Base-by-base conservation (phyloP, 495 filamentous ascomycete genomes). In the Viridothelium virens region DNA sequence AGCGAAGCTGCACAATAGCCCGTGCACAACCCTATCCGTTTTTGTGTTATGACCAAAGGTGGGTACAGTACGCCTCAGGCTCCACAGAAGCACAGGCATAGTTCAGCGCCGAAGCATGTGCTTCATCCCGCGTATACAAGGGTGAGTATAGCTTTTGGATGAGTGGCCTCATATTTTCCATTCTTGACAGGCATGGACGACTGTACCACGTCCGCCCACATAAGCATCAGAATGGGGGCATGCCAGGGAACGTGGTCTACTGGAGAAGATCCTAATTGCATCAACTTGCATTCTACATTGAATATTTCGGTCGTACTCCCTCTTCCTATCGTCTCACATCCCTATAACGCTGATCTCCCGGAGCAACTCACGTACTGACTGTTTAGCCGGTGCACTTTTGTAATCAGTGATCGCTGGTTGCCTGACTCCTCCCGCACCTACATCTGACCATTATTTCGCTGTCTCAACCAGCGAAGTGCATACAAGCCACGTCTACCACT, bases 371-470 rank as follows among this genome's bases (percentile, higher is more conserved):
- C 56, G n/a, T 61, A 31, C 56, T n/a, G 25, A 25, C 25, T 25
- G 1, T 61, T 31, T 11, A n/a, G 5, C 31, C 59, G 38, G 12
- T 16, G 12, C 36, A 12, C 31, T 25, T 36, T 59, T 9, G 7
- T 25, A 59, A 36, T 59, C 34, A 9, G 34, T n/a, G n/a, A 7
- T n/a, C n/a, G 34, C 34, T 59, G 34, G 7, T 31, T 59, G 53
- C 53, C 53, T 62, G 33, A 33, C 14, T 34, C 38, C 61, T 62
- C 16, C 34, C 16, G 61, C 61, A 62, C 33, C 34, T 38, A 25
- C n/a, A 37, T 16, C 61, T 7, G 14, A 31, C 37, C 61, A 37
- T 14, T 62, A 44, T 44, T 44, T 44, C 41, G 6, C 14, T 44
- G 41, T 14, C 41, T 44, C 41, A 7, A 44, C 14, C 7, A 25